These are phyloP conservation scores for Salix purpurea DNA, from an alignment of 345 rosid genomes.

Conservation along the genomic window DNA sequence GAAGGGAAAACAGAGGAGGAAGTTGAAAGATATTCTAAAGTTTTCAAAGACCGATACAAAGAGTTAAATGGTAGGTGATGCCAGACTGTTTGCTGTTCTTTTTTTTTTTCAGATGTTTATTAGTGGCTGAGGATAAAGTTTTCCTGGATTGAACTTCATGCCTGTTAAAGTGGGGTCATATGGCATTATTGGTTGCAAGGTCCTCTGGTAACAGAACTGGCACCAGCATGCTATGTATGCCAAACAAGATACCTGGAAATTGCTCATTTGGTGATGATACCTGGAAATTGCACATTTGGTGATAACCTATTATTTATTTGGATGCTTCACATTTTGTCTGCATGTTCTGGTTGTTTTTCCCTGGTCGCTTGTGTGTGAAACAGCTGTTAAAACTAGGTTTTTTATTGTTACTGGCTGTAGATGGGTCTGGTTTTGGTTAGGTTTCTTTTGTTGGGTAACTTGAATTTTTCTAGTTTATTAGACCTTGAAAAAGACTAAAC, in stretches of 20 bases:
- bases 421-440: not conserved
- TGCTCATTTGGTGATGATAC: not conserved
- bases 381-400: not conserved
- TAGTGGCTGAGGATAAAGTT: not conserved
- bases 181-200: not conserved
- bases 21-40: conserved; percentile 86
- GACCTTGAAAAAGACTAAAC: not conserved
- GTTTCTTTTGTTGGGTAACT: not conserved
- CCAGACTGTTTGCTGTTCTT: not conserved
- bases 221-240: not conserved
- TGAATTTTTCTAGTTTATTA: not conserved
- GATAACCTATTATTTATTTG: not conserved
- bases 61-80: conserved; percentile 65
- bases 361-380: not conserved
- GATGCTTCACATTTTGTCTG: not conserved
- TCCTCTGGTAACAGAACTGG: not conserved
- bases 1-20: conserved; percentile 93
- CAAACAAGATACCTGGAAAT: not conserved
- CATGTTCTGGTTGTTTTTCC: not conserved
- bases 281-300: too few relatives aligned
- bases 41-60: conserved; percentile 81
- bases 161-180: not conserved
- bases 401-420: not conserved
- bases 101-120: not conserved
- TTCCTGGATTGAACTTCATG: not conserved